Base-by-base conservation (phyloP, 164 flowering plant species). In the Vitis labrusca region DNA sequence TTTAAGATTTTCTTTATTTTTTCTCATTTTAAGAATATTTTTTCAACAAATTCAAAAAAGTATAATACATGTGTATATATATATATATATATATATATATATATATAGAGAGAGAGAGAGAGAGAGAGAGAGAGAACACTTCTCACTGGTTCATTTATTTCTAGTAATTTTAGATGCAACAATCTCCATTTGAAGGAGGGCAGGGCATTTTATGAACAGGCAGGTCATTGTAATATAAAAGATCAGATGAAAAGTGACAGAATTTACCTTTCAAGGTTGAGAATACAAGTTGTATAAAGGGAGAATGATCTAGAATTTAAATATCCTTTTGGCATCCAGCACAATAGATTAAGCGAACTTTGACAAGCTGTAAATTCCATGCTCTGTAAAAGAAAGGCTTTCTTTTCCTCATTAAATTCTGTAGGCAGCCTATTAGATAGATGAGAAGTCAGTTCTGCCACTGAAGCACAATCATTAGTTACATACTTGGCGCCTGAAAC, bases 261-360 rank as follows among this genome's bases (percentile, higher is more conserved):
- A 59, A 44, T 67, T 69, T 78, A 92, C 99, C 98, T 85, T 76
- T 95, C 99, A 73, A 92, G 78, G 75, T 91, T 86, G 69, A 95
- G 84, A 71, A 92, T 74, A 59, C 73, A 67, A 51, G 80, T 81
- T 30, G 74, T 67, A 68, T 54, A 78, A 30, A 29, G 76, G 56
- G 73, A 74, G 55, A 86, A 74, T 16, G 85, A 83, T 78, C 66
- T 85, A 23, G 73, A 74, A 55, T 71, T 84, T 17, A 77, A 63
- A 80, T 58, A 74, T 50, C 74, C 83, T 74, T 87, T 85, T 23
- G 95, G 92, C 82, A 92, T 84, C 89, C 87, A 78, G 69, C 85
- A 79, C 62, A 91, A 79, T 73, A 92, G 75, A 66, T 75, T 66
- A 57, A 95, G 88, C 78, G 91, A 71, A 70, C 73, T 76, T 50